A percentile compares a stretch with the other conserved stretches of the same genome.
Conservation (phyloP, 1,284 basidiomycete genomes). For the Volvariella volvacea region DNA sequence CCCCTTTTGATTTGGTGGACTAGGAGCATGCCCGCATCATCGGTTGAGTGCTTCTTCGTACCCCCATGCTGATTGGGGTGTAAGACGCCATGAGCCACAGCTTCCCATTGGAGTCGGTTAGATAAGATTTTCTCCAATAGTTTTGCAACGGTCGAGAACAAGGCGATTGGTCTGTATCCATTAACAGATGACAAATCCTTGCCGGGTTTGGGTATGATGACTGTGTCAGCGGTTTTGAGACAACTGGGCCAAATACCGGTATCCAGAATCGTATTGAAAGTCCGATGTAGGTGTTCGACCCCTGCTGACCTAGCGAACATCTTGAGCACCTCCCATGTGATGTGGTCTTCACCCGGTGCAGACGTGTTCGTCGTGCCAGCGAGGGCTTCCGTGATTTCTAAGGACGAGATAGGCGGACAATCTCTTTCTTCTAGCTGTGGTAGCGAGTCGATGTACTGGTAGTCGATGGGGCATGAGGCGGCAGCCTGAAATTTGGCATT, state of each 20-base stretch:
- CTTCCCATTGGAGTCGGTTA: neutral
- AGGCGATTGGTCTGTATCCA: neutral
- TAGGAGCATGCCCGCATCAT: too few species aligned
- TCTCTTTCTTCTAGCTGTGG: neutral
- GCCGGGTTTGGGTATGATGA: neutral
- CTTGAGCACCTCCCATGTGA: neutral
- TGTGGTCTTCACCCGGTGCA: neutral
- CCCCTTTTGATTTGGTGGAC: neutral
- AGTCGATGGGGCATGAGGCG: too few species aligned
- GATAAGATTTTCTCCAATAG: neutral
- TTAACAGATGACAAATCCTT: too few species aligned
- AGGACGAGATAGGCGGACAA: neutral
- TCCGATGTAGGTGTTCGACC: too few species aligned
- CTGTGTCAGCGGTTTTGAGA: neutral
- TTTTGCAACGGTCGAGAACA: neutral
- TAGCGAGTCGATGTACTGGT: too few species aligned
- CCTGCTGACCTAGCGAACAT: too few species aligned
- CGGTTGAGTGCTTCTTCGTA: neutral
- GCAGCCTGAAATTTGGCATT: too few species aligned
- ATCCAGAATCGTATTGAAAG: neutral
- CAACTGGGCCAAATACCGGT: neutral
- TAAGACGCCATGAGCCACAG: neutral
- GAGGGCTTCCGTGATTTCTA: neutral
- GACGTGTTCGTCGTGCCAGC: neutral
- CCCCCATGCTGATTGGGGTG: neutral